Percentiles rank a stretch among this genome's conserved stretches.
Conservation (phyloP, 768 basidiomycete species). For the Mycena maculata region DNA sequence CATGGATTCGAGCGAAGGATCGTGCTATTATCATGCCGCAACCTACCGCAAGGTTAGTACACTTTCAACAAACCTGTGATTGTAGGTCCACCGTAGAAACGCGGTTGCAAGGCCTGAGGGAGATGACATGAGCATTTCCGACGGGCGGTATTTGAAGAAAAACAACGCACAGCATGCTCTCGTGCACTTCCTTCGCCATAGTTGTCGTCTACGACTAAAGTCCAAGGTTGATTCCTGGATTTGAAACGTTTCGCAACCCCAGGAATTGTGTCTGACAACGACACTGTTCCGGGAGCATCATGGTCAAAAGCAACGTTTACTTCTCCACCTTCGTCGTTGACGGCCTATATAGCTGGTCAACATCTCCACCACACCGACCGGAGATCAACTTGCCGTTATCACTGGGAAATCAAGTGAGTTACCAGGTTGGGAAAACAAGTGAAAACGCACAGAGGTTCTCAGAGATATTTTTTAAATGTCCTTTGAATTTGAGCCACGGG, state of each 20-base stretch:
- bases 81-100: conserved; percentile 80
- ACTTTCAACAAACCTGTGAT: background rate
- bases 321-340: conserved; percentile 94
- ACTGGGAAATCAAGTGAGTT: conserved; percentile 56
- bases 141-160: background rate
- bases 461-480: conserved; percentile 94
- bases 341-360: conserved; percentile 62
- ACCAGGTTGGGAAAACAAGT: background rate
- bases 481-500: conserved; percentile 99
- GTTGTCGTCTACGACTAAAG: conserved; percentile 94
- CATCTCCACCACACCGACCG: conserved; percentile 1
- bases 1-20: conserved; percentile 98
- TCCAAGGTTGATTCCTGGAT: conserved; percentile 87
- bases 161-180: conserved; percentile 78
- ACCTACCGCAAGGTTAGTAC: conserved; percentile 50
- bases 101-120: conserved; percentile 82
- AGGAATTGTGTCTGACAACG: conserved; percentile 84
- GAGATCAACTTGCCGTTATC: conserved; percentile 71
- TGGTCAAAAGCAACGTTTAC: conserved; percentile 93
- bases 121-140: background rate
- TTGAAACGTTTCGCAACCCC: conserved; percentile 91
- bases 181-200: conserved; percentile 98
- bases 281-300: conserved; percentile 57
- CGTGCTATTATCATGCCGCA: conserved; percentile 89
- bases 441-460: conserved; percentile 85